Conservation (phyloP, 257 asterid species). For the Scutellaria barbata region DNA sequence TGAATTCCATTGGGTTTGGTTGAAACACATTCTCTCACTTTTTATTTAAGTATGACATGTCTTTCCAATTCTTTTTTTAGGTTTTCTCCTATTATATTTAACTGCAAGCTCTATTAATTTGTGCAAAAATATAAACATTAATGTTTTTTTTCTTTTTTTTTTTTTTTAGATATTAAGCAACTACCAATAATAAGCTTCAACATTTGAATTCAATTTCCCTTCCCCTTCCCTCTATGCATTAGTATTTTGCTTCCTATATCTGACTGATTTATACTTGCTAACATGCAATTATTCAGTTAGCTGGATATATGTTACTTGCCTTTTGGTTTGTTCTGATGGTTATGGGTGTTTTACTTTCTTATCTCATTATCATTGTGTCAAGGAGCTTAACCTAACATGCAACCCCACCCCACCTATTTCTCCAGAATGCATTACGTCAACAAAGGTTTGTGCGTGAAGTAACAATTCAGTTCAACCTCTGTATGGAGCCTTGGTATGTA, state of each 20-base stretch:
- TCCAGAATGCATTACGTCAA: constrained; percentile 87
- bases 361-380: constrained; percentile 20
- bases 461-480: constrained; percentile 83
- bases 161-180: background rate
- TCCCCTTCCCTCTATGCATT: background rate
- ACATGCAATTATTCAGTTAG: constrained; percentile 13
- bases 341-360: constrained; percentile 27
- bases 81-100: background rate
- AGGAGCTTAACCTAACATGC: constrained; percentile 31
- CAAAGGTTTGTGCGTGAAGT: constrained; percentile 96
- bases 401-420: constrained; percentile 2
- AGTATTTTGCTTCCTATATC: background rate
- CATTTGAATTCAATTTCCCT: constrained; percentile 2
- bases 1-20: background rate
- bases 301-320: constrained; percentile 8
- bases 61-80: background rate
- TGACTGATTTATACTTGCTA: constrained; percentile 4
- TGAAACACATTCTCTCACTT: background rate
- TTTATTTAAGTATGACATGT: background rate
- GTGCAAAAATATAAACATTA: constrained; percentile 1
- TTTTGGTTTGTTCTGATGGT: background rate
- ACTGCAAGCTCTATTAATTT: background rate
- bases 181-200: background rate
- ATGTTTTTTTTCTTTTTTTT: background rate
- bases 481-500: constrained; percentile 97